phyloP scores from a whole-genome alignment of 2,329 filamentous ascomycete species.

The Tothia fuscella region DNA sequence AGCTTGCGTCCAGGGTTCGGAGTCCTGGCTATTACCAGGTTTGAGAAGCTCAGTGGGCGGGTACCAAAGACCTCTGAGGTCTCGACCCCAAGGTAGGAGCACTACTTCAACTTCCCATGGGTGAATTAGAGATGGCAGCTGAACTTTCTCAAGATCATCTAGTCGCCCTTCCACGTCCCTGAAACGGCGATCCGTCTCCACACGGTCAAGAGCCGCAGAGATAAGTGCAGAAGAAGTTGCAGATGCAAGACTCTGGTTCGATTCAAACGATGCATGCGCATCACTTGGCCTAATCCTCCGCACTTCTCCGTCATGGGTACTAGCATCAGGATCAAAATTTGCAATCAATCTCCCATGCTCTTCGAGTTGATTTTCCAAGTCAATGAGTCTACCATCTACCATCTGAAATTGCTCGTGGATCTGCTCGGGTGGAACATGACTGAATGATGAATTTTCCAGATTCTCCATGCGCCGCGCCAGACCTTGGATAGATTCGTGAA shows the following conservation, averaged over 20 bases:
- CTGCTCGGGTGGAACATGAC: slow-evolving; percentile 53
- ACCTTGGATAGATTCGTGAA: slow-evolving; percentile 37
- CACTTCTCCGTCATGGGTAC: neutral
- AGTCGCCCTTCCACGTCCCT: slow-evolving; percentile 37
- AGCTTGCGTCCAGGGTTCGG: slow-evolving; percentile 37
- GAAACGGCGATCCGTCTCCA: slow-evolving; percentile 32
- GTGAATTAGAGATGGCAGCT: slow-evolving; percentile 47
- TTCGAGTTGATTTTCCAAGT: slow-evolving; percentile 47
- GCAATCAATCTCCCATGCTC: slow-evolving; percentile 28
- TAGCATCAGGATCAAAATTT: slow-evolving; percentile 18
- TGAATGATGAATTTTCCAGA: slow-evolving; percentile 60
- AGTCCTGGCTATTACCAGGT: slow-evolving; percentile 19
- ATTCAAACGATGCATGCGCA: slow-evolving; percentile 6
- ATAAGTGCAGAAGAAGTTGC: slow-evolving; percentile 19
- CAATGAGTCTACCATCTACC: slow-evolving; percentile 53
- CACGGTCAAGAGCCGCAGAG: slow-evolving; percentile 23
- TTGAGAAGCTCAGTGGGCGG: slow-evolving; percentile 23
- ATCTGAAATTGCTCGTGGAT: slow-evolving; percentile 56
- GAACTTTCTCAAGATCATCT: slow-evolving; percentile 42
- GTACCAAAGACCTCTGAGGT: slow-evolving; percentile 43
- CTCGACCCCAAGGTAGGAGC: slow-evolving; percentile 54
- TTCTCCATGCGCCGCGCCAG: slow-evolving; percentile 55
- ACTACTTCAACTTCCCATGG: slow-evolving; percentile 70
- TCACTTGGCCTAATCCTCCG: neutral
- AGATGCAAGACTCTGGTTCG: neutral